Base-by-base conservation (phyloP, 306 rosid species). In the Begonia loranthoides region DNA sequence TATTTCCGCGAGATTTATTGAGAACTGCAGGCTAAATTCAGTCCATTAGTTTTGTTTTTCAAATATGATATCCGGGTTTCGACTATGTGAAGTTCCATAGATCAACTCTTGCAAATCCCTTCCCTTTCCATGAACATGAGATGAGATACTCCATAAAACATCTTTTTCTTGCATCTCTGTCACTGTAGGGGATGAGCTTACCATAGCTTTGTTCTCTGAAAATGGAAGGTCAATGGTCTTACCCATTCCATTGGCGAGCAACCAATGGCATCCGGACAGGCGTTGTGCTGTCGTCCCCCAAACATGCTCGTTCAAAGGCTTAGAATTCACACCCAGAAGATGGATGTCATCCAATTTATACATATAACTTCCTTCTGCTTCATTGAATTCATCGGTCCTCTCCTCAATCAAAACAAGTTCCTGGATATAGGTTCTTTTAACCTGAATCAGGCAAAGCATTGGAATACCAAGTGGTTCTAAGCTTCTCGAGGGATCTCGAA, bases 81-180 rank as follows among this genome's bases (percentile, higher is more conserved):
- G 78, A 60, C 55, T 60, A 45, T 79, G 73, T 50, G 67, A 55
- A 61, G 55, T 59, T 36, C 43, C 6, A 28, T 2, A 45, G 24
- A 47, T 50, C 15, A 55, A 51, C 41, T 62, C 57, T 44, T 57
- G 43, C 53, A 70, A 41, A 50, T 52, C 24, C 51, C 50, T 45
- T 61, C 36, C 55, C 48, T 22, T 59, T 43, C 28, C 69, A 19
- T 66, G 57, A 51, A 61, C 55, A 49, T 57, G 50, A 59, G 70
- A 77, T 40, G 94, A 77, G 63, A 87, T 61, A 80, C 87, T 87
- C 90, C 96, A 87, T 15, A 83, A 41, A 28, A 68, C 62, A 54
- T 83, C 82, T 43, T 57, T 69, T 12, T 19, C 55, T 54, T 46
- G 65, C 56, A 52, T n/a, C 64, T 68, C 70, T 16, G 71, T 48